These are phyloP conservation scores for Trichoderma asperelloides DNA, from an alignment of 495 filamentous ascomycete genomes.

Conservation along the genomic window DNA sequence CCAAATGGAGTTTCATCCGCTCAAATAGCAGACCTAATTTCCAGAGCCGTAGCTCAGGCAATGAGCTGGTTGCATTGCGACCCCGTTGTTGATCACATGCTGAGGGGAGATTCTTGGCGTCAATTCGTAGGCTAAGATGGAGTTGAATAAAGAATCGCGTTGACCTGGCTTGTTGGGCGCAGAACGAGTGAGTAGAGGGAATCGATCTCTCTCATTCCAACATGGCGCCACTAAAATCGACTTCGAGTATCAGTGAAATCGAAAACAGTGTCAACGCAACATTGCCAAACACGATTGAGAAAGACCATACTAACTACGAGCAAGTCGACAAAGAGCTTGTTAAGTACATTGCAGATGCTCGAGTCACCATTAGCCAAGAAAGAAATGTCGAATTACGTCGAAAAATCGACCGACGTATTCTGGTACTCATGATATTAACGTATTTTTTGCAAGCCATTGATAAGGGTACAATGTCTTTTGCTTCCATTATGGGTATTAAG, in stretches of 20 bases:
- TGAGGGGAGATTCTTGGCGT: background rate
- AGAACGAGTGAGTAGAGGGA: background rate
- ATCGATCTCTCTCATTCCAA: background rate
- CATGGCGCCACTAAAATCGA: background rate
- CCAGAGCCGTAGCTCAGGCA: background rate
- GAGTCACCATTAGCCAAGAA: conserved; percentile 43
- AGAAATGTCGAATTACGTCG: conserved; percentile 44
- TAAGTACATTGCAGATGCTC: conserved; percentile 46
- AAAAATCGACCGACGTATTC: conserved; percentile 40
- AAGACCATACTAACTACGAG: conserved; percentile 40
- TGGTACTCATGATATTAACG: conserved; percentile 45
- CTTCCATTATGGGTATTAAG: conserved; percentile 60
- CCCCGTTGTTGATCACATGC: background rate
- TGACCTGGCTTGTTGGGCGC: too few relatives aligned
- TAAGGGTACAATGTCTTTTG: conserved; percentile 61
- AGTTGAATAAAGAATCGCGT: background rate
- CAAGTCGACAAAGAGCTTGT: conserved; percentile 56
- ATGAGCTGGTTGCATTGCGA: background rate
- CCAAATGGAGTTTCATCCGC: background rate
- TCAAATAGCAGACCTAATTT: background rate
- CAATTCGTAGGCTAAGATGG: background rate
- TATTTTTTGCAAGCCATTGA: conserved; percentile 70
- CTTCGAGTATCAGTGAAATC: background rate
- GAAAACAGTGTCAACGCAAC: background rate
- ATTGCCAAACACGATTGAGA: conserved; percentile 16